Evolutionary conservation across 2,329 filamentous ascomycete genomes (phyloP).

Genomic region (Pseudogymnoascus sp.): DNA sequence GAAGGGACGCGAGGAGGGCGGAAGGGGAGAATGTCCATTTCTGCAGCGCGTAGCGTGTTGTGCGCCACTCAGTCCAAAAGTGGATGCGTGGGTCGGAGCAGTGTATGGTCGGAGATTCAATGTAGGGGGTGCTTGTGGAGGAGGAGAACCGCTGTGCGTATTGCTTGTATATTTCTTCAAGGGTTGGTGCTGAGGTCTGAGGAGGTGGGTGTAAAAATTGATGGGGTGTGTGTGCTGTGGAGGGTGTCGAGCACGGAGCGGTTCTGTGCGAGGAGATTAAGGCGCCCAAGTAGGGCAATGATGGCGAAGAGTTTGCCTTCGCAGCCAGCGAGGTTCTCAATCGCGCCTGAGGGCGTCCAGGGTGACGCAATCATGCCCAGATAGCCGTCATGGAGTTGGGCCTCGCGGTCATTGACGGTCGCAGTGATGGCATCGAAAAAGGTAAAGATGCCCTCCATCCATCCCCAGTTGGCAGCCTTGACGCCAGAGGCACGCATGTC

Average conservation of each 20-base stretch:
- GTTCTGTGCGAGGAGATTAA: constrained; percentile 76
- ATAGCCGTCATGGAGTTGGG: constrained; percentile 60
- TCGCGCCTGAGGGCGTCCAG: constrained; percentile 48
- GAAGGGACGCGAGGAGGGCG: constrained; percentile 43
- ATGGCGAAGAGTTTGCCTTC: constrained; percentile 81
- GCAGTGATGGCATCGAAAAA: constrained; percentile 92
- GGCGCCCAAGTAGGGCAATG: constrained; percentile 71
- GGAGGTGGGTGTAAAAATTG: constrained; percentile 31
- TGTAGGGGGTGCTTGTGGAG: neutral
- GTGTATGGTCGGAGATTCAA: constrained; percentile 16
- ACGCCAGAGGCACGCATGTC: constrained; percentile 56
- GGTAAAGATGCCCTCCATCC: constrained; percentile 89
- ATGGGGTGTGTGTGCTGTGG: constrained; percentile 31
- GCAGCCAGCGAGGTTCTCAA: constrained; percentile 81
- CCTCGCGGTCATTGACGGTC: constrained; percentile 84
- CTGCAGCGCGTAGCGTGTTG: constrained; percentile 66
- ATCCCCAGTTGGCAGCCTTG: constrained; percentile 61
- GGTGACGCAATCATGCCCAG: constrained; percentile 56
- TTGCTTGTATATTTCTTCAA: constrained; percentile 43
- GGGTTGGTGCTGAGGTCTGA: constrained; percentile 29
- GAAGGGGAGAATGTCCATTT: constrained; percentile 68
- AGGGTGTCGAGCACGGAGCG: constrained; percentile 46
- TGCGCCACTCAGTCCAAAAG: constrained; percentile 87
- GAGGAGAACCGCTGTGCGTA: constrained; percentile 44
- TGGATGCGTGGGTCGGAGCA: constrained; percentile 37